These are phyloP conservation scores for Solidago caesia DNA, from an alignment of 129 eudicot genomes.

Conservation along the genomic window DNA sequence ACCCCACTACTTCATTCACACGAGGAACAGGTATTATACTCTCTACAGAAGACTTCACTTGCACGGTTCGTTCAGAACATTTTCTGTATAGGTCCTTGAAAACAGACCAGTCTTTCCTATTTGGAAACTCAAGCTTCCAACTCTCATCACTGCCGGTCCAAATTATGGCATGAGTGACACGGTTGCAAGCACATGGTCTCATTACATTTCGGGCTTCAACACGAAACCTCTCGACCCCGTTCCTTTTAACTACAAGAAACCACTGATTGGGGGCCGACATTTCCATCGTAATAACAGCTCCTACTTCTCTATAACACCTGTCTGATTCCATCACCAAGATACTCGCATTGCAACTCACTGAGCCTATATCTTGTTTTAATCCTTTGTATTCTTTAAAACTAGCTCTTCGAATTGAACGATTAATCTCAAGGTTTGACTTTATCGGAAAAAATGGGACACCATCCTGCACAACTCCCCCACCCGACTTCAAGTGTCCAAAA, in stretches of 20 bases:
- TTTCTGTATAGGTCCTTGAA: conserved; percentile 69
- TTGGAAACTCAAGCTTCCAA: conserved; percentile 80
- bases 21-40: conserved; percentile 74
- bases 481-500: conserved; percentile 27
- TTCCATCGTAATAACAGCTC: conserved; percentile 56
- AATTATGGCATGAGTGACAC: conserved; percentile 60
- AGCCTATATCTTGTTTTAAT: conserved; percentile 33
- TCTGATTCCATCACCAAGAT: conserved; percentile 66
- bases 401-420: conserved; percentile 26
- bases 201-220: conserved; percentile 50
- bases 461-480: conserved; percentile 30
- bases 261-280: conserved; percentile 49
- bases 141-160: conserved; percentile 52
- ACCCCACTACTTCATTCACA: conserved; percentile 53
- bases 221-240: conserved; percentile 39
- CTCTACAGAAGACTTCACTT: conserved; percentile 27
- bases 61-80: conserved; percentile 59
- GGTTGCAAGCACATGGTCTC: conserved; percentile 65
- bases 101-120: conserved; percentile 69
- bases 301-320: conserved; percentile 58
- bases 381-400: conserved; percentile 39
- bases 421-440: conserved; percentile 31
- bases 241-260: conserved; percentile 54
- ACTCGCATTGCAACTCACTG: conserved; percentile 59
- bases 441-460: conserved; percentile 28